Evolutionary conservation across 805 yeast genomes (phyloP).

Genomic region (Kodamaea leandrae): DNA sequence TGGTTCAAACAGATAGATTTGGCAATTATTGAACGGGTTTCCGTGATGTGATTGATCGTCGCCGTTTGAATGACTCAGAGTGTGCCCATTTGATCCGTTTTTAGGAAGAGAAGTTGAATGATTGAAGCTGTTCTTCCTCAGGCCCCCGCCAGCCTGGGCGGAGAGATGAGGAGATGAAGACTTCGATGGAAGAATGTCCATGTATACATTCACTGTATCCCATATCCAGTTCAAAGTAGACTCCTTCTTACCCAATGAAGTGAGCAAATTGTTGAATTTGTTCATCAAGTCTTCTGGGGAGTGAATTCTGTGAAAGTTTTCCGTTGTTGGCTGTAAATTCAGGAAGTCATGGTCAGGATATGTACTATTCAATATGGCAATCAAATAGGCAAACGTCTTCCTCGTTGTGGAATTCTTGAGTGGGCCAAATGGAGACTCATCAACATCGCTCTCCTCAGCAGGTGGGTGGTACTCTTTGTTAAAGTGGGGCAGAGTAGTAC

Average conservation of each 20-base stretch:
- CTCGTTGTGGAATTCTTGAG: constrained; percentile 81
- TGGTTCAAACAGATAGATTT: constrained; percentile 61
- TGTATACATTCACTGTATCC: constrained; percentile 82
- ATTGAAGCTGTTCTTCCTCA: constrained; percentile 28
- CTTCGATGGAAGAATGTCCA: constrained; percentile 53
- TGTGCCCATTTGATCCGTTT: not conserved
- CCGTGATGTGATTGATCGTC: constrained; percentile 1
- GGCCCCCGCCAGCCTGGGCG: constrained; percentile 18
- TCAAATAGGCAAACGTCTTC: constrained; percentile 84
- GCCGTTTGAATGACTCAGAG: not conserved
- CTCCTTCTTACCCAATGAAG: constrained; percentile 44
- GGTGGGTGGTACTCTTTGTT: constrained; percentile 14
- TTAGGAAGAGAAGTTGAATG: constrained; percentile 10
- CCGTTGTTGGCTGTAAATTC: constrained; percentile 76
- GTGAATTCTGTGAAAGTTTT: constrained; percentile 39
- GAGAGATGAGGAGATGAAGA: constrained; percentile 22
- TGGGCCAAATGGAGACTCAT: constrained; percentile 85
- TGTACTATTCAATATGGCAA: constrained; percentile 85
- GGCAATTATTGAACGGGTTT: constrained; percentile 43
- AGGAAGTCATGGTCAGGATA: constrained; percentile 97
- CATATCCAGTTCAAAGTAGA: constrained; percentile 65
- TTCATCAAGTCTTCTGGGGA: constrained; percentile 50
- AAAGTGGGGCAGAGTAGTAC: constrained; percentile 24
- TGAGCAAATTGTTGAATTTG: constrained; percentile 73
- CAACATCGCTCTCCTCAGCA: constrained; percentile 22